Evolutionary conservation across 2,329 filamentous ascomycete genomes (phyloP).

Genomic region (Pestalotiopsis sp.): DNA sequence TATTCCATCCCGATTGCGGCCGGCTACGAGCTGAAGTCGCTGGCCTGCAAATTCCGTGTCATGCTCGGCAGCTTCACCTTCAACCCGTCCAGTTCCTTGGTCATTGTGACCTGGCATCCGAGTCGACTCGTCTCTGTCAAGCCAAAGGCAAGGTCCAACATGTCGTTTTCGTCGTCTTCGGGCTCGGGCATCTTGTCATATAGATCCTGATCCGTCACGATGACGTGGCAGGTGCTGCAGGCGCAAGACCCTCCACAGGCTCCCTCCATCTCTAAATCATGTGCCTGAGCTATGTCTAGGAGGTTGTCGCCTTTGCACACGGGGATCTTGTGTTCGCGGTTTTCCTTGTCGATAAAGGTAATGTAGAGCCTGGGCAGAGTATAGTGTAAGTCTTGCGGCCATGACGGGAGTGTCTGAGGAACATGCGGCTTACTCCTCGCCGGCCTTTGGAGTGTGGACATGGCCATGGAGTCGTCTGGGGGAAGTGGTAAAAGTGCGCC

Average conservation of each 20-base stretch:
- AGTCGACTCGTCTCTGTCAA: constrained; percentile 82
- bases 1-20: background rate
- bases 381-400: background rate
- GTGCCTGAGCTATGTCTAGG: constrained; percentile 89
- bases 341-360: constrained; percentile 74
- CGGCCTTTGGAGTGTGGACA: constrained; percentile 79
- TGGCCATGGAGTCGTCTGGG: constrained; percentile 71
- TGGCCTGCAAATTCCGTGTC: constrained; percentile 95
- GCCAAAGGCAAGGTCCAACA: constrained; percentile 89
- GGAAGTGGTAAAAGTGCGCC: constrained; percentile 69
- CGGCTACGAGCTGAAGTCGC: constrained; percentile 67
- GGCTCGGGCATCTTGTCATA: constrained; percentile 81
- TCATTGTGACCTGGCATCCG: constrained; percentile 92
- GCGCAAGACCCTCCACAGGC: constrained; percentile 94
- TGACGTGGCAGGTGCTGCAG: constrained; percentile 91
- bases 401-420: background rate
- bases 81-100: constrained; percentile 83
- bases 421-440: constrained; percentile 76
- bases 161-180: constrained; percentile 83
- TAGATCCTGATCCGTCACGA: constrained; percentile 72
- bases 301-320: constrained; percentile 90
- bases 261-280: constrained; percentile 98
- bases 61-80: constrained; percentile 85
- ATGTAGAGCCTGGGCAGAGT: constrained; percentile 68
- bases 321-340: constrained; percentile 74